phyloP scores from a whole-genome alignment of 2,329 filamentous ascomycete species.

The Malbranchea cinnamomea region DNA sequence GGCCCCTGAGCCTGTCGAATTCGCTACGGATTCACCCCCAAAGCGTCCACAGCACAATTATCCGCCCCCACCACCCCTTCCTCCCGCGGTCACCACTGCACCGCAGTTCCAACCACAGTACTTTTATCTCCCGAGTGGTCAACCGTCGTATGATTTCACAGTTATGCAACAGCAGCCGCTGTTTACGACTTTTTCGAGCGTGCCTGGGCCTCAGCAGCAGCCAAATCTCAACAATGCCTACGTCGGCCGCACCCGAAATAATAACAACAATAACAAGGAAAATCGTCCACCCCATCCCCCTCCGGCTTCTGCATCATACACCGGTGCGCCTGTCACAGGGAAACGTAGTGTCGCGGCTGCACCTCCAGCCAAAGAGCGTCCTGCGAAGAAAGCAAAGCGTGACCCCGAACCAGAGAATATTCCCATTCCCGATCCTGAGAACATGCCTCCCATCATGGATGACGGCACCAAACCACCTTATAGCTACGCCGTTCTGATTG shows the following conservation, averaged over 20 bases:
- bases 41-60: constrained; percentile 23
- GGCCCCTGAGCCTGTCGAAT: constrained; percentile 28
- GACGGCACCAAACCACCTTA: constrained; percentile 79
- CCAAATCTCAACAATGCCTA: constrained; percentile 27
- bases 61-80: constrained; percentile 18
- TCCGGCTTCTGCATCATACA: constrained; percentile 21
- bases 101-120: constrained; percentile 33
- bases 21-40: constrained; percentile 33
- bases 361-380: constrained; percentile 55
- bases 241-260: constrained; percentile 33
- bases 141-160: background rate
- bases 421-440: constrained; percentile 52
- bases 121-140: constrained; percentile 33
- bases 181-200: background rate
- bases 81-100: too few relatives aligned
- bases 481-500: constrained; percentile 90
- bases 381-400: constrained; percentile 52
- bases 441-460: constrained; percentile 70
- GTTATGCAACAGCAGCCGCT: constrained; percentile 1
- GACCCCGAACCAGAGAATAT: constrained; percentile 44
- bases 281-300: constrained; percentile 34
- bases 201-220: constrained; percentile 10
- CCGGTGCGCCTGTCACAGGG: constrained; percentile 38
- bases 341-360: constrained; percentile 53
- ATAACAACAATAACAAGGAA: constrained; percentile 26